Percentiles rank a stretch among this genome's conserved stretches.
These are phyloP conservation scores for Fusarium oxysporum DNA, from an alignment of 2,329 filamentous ascomycete species.

Conservation along the genomic window DNA sequence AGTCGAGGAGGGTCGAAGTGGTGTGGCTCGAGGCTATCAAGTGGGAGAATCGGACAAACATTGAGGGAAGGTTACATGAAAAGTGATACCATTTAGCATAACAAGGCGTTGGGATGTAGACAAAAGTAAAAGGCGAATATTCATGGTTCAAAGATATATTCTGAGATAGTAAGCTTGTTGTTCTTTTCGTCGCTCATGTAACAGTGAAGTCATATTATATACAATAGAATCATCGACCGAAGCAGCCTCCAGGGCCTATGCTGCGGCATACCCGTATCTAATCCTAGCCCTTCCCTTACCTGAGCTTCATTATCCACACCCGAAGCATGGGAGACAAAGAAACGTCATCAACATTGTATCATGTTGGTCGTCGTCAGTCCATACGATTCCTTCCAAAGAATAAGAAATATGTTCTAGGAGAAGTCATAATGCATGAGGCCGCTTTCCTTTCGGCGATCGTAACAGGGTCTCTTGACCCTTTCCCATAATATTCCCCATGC, in stretches of 20 bases:
- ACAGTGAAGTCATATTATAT: constrained; percentile 24
- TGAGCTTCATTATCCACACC: background rate
- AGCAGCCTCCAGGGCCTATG: constrained; percentile 33
- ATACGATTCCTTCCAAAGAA: constrained; percentile 16
- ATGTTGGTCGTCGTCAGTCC: constrained; percentile 29
- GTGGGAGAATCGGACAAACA: constrained; percentile 67
- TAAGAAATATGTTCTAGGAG: constrained; percentile 17
- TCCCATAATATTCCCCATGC: background rate
- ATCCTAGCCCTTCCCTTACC: background rate
- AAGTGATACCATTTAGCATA: constrained; percentile 28
- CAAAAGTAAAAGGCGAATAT: constrained; percentile 11
- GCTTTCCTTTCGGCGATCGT: constrained; percentile 21
- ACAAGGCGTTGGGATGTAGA: constrained; percentile 29
- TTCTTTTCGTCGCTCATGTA: constrained; percentile 20
- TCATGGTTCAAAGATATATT: background rate
- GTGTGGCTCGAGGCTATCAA: constrained; percentile 88
- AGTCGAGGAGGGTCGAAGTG: constrained; percentile 87
- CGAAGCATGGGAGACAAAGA: constrained; percentile 14
- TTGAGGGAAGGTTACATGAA: constrained; percentile 25
- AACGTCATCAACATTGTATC: constrained; percentile 27
- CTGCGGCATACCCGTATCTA: constrained; percentile 15
- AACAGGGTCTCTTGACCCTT: constrained; percentile 4
- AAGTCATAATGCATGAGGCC: constrained; percentile 32
- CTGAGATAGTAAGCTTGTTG: background rate
- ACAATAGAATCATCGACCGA: constrained; percentile 19